Base-by-base conservation (phyloP, 441 rosid species). In the Melastoma candidum region DNA sequence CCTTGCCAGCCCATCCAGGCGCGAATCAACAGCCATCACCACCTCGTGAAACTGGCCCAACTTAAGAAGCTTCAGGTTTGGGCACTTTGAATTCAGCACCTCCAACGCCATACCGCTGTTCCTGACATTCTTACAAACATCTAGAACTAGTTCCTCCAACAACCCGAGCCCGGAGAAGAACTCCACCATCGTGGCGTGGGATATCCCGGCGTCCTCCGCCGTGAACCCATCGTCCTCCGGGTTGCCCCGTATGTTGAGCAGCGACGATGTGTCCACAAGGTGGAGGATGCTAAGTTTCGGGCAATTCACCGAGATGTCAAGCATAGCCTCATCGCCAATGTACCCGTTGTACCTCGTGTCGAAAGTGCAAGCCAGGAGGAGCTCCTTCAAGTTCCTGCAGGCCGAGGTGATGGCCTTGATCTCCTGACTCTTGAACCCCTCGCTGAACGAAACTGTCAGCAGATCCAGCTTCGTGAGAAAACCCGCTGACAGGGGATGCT, bases 331-430 rank as follows among this genome's bases (percentile, higher is more conserved):
- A 48, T 87, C 94, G 3, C 79, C 88, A 1, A 83, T 77, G 49
- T 74, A 92, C 1, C 87, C 96, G 2, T 71, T 51, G 74, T 79
- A 85, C 56, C 90, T 77, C 0, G 84, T 90, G 70, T 88, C 94
- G 53, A 92, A 92, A 26, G 71, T 78, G 45, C 95, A 88, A 13
- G 82, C 98, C 12, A 82, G 83, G n/a, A 76, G 75, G 32, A 92
- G 67, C 48, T 64, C 63, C 26, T 48, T 71, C 58, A 92, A 76
- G 65, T 77, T 83, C 32, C 83, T 63, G 63, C 97, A 92, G 3
- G 83, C 63, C 14, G 73, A 66, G 0, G 95, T 68, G 44, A 92
- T 73, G 3, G 68, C 75, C 17, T 59, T 58, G 43, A 88, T 84
- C 65, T 92, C 92, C 49, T 70, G 70, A 3, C 94, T 74, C 71